A percentile compares a stretch with the other conserved stretches of the same genome.
These are phyloP conservation scores for Didymellaceae sp. DNA, from an alignment of 2,329 filamentous ascomycete genomes.

Conservation along the genomic window DNA sequence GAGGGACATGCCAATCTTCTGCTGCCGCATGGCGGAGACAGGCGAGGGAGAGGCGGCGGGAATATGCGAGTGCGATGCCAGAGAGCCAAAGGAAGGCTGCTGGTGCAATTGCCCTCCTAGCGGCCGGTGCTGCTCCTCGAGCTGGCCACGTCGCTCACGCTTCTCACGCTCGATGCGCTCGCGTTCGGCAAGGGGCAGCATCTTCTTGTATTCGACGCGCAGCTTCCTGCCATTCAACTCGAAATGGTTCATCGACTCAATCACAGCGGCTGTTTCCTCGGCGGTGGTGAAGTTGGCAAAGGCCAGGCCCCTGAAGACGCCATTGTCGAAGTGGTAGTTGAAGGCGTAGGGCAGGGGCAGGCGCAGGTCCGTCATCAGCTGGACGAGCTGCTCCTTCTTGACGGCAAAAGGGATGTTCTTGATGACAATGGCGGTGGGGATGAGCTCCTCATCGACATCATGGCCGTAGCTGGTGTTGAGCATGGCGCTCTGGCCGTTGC, in stretches of 20 bases:
- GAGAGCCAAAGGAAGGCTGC: slow-evolving; percentile 84
- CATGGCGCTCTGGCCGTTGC: slow-evolving; percentile 38
- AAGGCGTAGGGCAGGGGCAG: slow-evolving; percentile 96
- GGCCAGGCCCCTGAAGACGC: slow-evolving; percentile 91
- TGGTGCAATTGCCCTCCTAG: slow-evolving; percentile 74
- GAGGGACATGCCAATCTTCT: slow-evolving; percentile 51
- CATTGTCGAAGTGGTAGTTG: slow-evolving; percentile 99
- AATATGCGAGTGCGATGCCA: slow-evolving; percentile 68
- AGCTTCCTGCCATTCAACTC: slow-evolving; percentile 94
- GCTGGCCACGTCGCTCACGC: slow-evolving; percentile 90
- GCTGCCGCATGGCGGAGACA: slow-evolving; percentile 62
- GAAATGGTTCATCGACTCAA: slow-evolving; percentile 92
- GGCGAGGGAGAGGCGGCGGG: slow-evolving; percentile 71
- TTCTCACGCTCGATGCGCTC: slow-evolving; percentile 98
- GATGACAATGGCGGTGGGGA: slow-evolving; percentile 97
- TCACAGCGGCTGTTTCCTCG: slow-evolving; percentile 90
- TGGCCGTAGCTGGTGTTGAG: slow-evolving; percentile 55
- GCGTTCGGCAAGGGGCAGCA: slow-evolving; percentile 92
- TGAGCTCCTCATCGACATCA: slow-evolving; percentile 80
- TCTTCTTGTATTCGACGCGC: slow-evolving; percentile 98
- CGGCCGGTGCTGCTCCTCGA: slow-evolving; percentile 93
- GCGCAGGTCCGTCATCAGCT: slow-evolving; percentile 92
- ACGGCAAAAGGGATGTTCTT: slow-evolving; percentile 99
- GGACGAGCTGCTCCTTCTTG: slow-evolving; percentile 92
- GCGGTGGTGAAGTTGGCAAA: slow-evolving; percentile 98